A percentile compares a stretch with the other conserved stretches of the same genome.
phyloP scores from a whole-genome alignment of 495 filamentous ascomycete species.

The Xylaria bambusicola region DNA sequence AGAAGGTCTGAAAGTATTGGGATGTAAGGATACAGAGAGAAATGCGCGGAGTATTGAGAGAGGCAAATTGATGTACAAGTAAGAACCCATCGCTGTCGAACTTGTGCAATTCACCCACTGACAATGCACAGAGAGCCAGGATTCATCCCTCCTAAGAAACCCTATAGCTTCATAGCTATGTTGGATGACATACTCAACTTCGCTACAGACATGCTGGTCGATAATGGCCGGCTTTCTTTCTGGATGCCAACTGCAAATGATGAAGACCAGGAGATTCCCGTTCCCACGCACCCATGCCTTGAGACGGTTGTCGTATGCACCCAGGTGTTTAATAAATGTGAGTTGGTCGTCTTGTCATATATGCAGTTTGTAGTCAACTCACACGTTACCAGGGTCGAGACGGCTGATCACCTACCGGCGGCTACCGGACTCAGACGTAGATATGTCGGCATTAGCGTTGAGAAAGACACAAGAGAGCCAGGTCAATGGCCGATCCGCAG shows the following conservation, averaged over 20 bases:
- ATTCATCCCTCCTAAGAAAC: conserved; percentile 87
- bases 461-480: conserved; percentile 38
- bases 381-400: conserved; percentile 66
- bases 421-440: conserved; percentile 61
- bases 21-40: conserved; percentile 66
- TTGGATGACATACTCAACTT: conserved; percentile 87
- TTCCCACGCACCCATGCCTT: conserved; percentile 77
- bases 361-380: conserved; percentile 15
- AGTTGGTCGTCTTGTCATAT: conserved; percentile 11
- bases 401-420: conserved; percentile 83
- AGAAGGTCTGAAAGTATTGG: conserved; percentile 86
- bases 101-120: background rate
- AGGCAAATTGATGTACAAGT: conserved; percentile 72
- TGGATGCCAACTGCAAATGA: conserved; percentile 98
- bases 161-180: conserved; percentile 89
- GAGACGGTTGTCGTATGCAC: conserved; percentile 77
- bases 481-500: conserved; percentile 54
- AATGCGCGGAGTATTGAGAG: conserved; percentile 62
- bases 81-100: conserved; percentile 29
- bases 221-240: conserved; percentile 78
- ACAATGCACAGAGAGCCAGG: conserved; percentile 56
- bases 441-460: conserved; percentile 41
- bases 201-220: conserved; percentile 74
- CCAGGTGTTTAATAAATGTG: conserved; percentile 87
- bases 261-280: conserved; percentile 65